Conservation (phyloP, 257 asterid species). For the Buddleja alternifolia region DNA sequence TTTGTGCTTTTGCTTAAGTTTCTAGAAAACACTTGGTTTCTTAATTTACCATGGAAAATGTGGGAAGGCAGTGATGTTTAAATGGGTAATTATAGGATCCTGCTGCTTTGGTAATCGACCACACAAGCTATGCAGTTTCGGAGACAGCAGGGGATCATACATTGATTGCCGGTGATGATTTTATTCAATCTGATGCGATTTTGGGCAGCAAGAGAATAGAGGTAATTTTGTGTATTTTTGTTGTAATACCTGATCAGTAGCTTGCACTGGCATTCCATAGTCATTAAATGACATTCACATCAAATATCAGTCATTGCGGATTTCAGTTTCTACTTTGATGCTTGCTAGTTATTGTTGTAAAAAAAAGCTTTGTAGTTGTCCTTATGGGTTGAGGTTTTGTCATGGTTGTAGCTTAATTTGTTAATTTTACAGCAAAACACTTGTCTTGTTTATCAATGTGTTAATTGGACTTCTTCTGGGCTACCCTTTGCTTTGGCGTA, state of each 20-base stretch:
- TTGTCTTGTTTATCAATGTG: background rate
- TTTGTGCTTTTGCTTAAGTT: background rate
- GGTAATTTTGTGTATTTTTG: slow-evolving; percentile 42
- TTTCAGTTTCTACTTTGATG: background rate
- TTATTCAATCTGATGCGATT: slow-evolving; percentile 66
- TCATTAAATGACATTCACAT: background rate
- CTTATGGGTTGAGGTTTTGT: background rate
- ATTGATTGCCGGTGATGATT: slow-evolving; percentile 63
- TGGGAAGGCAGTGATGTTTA: background rate
- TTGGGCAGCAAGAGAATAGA: slow-evolving; percentile 68
- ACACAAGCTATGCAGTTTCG: slow-evolving; percentile 67
- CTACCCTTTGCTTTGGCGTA: background rate
- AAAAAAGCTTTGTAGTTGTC: background rate
- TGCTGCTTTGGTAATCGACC: slow-evolving; percentile 76
- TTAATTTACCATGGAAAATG: slow-evolving; percentile 2
- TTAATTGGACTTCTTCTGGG: background rate
- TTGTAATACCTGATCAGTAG: background rate
- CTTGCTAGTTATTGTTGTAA: background rate
- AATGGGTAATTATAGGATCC: slow-evolving; percentile 51
- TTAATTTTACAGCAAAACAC: background rate
- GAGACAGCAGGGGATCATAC: slow-evolving; percentile 74
- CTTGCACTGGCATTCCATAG: background rate
- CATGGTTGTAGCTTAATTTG: background rate
- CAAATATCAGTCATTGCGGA: background rate
- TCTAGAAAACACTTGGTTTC: background rate